phyloP scores from a whole-genome alignment of 2,329 filamentous ascomycete genomes.

The Phyllosticta citriasiana region DNA sequence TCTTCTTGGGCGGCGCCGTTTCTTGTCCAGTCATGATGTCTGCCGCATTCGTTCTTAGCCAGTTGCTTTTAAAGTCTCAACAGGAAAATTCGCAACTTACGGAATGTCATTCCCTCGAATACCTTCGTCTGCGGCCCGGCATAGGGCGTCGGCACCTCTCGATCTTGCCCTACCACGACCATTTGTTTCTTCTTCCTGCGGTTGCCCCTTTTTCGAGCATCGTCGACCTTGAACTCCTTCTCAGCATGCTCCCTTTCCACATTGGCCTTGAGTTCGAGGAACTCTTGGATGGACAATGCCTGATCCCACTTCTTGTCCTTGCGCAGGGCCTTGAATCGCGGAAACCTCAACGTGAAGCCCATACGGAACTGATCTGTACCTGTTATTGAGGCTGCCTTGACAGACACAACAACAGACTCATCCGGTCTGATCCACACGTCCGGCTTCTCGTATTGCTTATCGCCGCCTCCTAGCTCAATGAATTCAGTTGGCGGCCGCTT shows the following conservation, averaged over 20 bases:
- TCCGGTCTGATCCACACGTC: conserved; percentile 89
- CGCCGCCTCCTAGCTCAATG: conserved; percentile 72
- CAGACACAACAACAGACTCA: conserved; percentile 77
- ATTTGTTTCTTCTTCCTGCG: conserved; percentile 60
- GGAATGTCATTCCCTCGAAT: conserved; percentile 71
- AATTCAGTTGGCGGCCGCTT: conserved; percentile 66
- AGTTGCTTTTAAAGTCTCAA: neutral
- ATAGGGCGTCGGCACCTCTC: conserved; percentile 42
- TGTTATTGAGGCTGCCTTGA: conserved; percentile 75
- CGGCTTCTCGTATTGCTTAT: conserved; percentile 65
- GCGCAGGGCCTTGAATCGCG: conserved; percentile 72
- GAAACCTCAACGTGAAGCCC: conserved; percentile 75
- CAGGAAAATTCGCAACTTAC: conserved; percentile 23
- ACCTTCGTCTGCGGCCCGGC: conserved; percentile 49
- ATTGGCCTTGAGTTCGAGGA: conserved; percentile 57
- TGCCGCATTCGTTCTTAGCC: conserved; percentile 12
- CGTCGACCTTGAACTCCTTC: conserved; percentile 65
- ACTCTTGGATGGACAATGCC: conserved; percentile 69
- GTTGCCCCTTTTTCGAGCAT: conserved; percentile 49
- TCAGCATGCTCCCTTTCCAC: conserved; percentile 62
- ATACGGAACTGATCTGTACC: conserved; percentile 69
- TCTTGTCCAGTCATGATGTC: conserved; percentile 65
- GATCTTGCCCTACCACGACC: conserved; percentile 62
- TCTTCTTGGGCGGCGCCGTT: conserved; percentile 56
- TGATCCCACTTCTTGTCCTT: conserved; percentile 78